Percentiles rank a stretch among this genome's conserved stretches.
Conservation (phyloP, 1,139 yeast species). For the Suhomyces chickasaworum region DNA sequence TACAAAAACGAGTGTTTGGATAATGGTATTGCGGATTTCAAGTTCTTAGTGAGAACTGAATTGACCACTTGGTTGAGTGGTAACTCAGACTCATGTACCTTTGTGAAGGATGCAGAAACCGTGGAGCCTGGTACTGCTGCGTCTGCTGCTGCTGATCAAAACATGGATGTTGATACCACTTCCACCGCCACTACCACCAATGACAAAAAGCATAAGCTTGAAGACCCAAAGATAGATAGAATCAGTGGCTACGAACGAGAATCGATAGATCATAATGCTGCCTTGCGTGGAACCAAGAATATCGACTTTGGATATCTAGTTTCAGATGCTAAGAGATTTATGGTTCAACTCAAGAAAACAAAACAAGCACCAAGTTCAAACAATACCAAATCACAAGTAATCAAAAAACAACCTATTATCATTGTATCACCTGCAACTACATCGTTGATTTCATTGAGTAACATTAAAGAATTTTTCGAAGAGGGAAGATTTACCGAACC, state of each 20-base stretch:
- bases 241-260: conserved; percentile 64
- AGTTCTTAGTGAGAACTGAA: conserved; percentile 85
- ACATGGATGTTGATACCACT: conserved; percentile 6
- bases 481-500: conserved; percentile 73
- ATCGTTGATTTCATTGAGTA: conserved; percentile 76
- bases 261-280: conserved; percentile 75
- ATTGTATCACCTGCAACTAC: conserved; percentile 94
- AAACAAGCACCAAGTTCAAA: conserved; percentile 22
- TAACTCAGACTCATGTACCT: conserved; percentile 56
- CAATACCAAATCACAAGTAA: conserved; percentile 17
- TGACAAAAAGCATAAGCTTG: conserved; percentile 32
- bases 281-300: conserved; percentile 74
- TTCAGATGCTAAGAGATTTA: conserved; percentile 67
- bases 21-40: conserved; percentile 66
- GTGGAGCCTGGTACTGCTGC: conserved; percentile 1
- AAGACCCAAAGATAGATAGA: conserved; percentile 59
- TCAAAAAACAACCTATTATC: conserved; percentile 81
- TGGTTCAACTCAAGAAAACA: conserved; percentile 53
- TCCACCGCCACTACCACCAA: conserved; percentile 3
- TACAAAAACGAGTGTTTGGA: conserved; percentile 75
- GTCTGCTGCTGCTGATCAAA: conserved; percentile 1
- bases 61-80: conserved; percentile 81
- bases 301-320: conserved; percentile 75
- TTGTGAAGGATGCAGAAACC: conserved; percentile 33
- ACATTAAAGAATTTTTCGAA: conserved; percentile 81